Percentiles rank a stretch among this genome's conserved stretches.
Evolutionary conservation across 2,329 filamentous ascomycete species (phyloP).

Genomic region (Cladobotryum protrusum): DNA sequence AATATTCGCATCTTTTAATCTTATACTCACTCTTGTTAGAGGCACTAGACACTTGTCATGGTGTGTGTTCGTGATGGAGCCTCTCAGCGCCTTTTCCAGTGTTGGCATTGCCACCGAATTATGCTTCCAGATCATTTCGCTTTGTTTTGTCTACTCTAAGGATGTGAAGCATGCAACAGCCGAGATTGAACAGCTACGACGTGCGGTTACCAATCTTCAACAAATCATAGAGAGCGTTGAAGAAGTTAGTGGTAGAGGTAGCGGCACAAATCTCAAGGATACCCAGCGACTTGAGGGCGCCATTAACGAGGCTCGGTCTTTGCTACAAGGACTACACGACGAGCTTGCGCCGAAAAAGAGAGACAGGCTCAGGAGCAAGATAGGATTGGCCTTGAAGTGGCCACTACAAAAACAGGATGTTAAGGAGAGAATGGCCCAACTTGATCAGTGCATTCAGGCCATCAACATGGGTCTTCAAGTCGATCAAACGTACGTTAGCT

Average conservation of each 20-base stretch:
- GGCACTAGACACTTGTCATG: too few relatives aligned
- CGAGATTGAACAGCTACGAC: too few relatives aligned
- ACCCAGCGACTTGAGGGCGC: background rate
- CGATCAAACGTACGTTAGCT: constrained; percentile 27
- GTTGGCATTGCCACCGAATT: too few relatives aligned
- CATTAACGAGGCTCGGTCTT: background rate
- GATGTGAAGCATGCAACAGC: too few relatives aligned
- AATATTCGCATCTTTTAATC: too few relatives aligned
- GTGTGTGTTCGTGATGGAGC: too few relatives aligned
- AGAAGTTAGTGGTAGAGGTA: background rate
- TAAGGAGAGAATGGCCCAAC: constrained; percentile 20
- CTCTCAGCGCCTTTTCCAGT: too few relatives aligned
- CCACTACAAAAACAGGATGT: constrained; percentile 31
- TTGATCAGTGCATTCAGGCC: constrained; percentile 21
- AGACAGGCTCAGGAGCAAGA: constrained; percentile 23
- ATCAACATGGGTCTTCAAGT: constrained; percentile 27
- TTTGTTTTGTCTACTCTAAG: too few relatives aligned
- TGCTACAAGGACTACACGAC: background rate
- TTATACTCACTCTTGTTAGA: too few relatives aligned
- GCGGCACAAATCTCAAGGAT: background rate
- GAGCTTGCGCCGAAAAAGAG: constrained; percentile 4
- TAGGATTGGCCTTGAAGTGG: constrained; percentile 26
- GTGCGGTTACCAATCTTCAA: too few relatives aligned
- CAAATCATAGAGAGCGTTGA: too few relatives aligned
- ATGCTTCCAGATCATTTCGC: too few relatives aligned